Conservation (phyloP, 2,329 filamentous ascomycete species). For the Aspergillus alliaceus region DNA sequence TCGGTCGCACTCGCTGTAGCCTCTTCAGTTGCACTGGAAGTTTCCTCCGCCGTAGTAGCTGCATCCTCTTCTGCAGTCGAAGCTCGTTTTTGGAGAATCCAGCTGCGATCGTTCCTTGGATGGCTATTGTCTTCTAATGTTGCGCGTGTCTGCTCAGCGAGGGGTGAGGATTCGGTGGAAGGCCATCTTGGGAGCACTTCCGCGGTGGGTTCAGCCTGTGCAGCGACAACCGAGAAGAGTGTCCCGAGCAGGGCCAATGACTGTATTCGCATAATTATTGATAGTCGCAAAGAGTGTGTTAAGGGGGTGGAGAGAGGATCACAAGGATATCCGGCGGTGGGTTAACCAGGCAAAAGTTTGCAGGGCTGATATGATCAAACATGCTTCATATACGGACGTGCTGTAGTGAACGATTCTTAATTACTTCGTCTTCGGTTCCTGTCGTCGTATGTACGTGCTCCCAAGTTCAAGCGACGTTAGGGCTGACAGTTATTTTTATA, state of each 20-base stretch:
- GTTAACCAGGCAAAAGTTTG: background rate
- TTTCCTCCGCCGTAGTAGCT: background rate
- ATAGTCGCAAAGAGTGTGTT: background rate
- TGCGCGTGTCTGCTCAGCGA: background rate
- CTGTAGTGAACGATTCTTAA: background rate
- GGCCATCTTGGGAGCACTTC: background rate
- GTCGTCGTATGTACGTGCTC: background rate
- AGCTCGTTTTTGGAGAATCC: slow-evolving; percentile 1
- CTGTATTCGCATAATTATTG: background rate
- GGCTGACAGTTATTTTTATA: background rate
- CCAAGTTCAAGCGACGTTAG: background rate
- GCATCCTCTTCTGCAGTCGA: background rate
- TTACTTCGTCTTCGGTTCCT: background rate
- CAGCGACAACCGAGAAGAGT: background rate
- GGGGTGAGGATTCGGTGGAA: background rate
- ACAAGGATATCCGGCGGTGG: background rate
- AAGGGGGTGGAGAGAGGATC: background rate
- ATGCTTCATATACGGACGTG: background rate
- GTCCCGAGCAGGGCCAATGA: background rate
- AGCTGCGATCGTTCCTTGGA: background rate
- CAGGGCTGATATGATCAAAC: background rate
- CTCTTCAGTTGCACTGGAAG: background rate
- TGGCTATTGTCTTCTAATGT: background rate
- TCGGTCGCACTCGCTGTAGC: background rate
- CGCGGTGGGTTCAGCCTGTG: background rate